phyloP scores from a whole-genome alignment of 1,284 basidiomycete genomes.

The Tylopilus sp. region DNA sequence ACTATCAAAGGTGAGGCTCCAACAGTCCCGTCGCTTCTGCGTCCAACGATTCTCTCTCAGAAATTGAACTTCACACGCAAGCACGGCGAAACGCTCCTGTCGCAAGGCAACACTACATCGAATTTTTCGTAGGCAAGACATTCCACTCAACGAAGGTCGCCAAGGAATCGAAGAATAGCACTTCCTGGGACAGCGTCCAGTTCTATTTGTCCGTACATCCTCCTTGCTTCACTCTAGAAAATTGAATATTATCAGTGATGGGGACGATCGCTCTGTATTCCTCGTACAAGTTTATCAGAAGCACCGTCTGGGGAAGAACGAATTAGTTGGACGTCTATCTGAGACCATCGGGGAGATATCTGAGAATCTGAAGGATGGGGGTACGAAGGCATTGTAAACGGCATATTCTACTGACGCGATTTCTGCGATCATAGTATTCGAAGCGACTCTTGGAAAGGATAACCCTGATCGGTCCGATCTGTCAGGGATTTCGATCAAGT shows the following conservation, averaged over 20 bases:
- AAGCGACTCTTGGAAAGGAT: no score
- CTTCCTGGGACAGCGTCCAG: conserved; percentile 12
- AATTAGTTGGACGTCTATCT: background rate
- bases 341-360: background rate
- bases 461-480: no score
- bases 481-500: no score
- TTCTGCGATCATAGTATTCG: no score
- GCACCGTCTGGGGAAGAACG: background rate
- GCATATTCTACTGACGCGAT: no score
- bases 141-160: background rate
- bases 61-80: background rate
- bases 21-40: background rate
- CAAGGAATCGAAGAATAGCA: background rate
- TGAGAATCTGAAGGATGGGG: background rate
- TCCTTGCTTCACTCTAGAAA: no score
- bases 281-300: background rate
- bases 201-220: no score
- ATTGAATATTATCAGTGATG: background rate
- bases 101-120: background rate
- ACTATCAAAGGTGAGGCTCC: background rate
- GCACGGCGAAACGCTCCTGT: background rate
- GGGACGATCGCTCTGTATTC: background rate
- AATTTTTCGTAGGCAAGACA: background rate
- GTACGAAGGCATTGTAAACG: background rate
- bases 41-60: background rate